Evolutionary conservation across 2,329 filamentous ascomycete genomes (phyloP), one percentile per base, ranked within the genome.

Genomic region (Phoma sp.): DNA sequence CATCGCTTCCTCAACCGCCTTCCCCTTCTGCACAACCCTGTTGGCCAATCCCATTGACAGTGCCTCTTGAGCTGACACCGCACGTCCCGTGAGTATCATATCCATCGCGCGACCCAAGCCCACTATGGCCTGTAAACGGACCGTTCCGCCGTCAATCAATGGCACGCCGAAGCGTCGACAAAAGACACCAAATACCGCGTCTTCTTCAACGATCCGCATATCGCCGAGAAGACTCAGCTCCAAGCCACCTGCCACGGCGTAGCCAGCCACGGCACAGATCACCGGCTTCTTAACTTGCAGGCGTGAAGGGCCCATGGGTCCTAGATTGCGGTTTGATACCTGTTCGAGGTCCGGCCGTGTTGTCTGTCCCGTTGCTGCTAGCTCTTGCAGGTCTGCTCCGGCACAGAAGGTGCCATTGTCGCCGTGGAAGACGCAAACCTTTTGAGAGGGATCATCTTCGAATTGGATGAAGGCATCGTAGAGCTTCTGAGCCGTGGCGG

Each of bases 151-250:
- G 44, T 75, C 82, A 37, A 83, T 79, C 23, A 83, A 65, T 4
- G 81, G 81, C 0, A 83, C 80, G 1, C 82, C 81, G 62, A 75
- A 83, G 2, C 82, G 76, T 2, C 83, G 75, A 64, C 80, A 84
- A 59, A 84, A 85, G 3, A 86, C 78, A 2, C 82, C 83, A 46
- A 85, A 82, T 0, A 83, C 64, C 4, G 80, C 79, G 37, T 81
- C 78, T 48, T 82, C 79, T 52, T 85, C 82, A 0, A 77, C 80
- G 0, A 85, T 74, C 1, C 82, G 78, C 47, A 85, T 71, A 59
- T 86, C 83, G 0, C 75, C 82, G 0, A 85, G 63, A 0, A 85
- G 74, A 38, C 77, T 78, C 7, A 85, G 69, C 63, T 85, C 82
- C 0, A 85, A 74, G 0, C 80, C 81, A 1, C 81, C 82, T 0